These are phyloP conservation scores for Daedalea quercina DNA, from an alignment of 768 basidiomycete genomes.

Conservation along the genomic window DNA sequence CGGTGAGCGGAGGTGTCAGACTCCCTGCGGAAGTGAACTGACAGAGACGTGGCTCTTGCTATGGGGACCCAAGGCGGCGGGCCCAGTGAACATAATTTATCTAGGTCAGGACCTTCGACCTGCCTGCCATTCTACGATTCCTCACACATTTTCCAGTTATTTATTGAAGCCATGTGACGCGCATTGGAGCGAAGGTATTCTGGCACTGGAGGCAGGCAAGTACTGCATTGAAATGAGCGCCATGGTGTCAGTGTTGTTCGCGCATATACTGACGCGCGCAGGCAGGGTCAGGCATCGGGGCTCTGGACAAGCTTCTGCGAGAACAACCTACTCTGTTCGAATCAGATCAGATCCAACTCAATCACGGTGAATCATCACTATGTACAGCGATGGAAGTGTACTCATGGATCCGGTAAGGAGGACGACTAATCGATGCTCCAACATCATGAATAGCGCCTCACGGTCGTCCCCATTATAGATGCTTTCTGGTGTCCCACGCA, in stretches of 20 bases:
- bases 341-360: slow-evolving; percentile 19
- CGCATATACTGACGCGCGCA: not conserved
- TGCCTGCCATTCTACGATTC: slow-evolving; percentile 2
- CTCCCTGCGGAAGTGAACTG: not conserved
- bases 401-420: slow-evolving; percentile 25
- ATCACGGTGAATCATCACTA: slow-evolving; percentile 11
- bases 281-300: slow-evolving; percentile 82
- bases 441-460: not conserved
- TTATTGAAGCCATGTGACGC: slow-evolving; percentile 65
- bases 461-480: slow-evolving; percentile 35
- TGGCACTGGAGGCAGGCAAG: slow-evolving; percentile 86
- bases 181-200: slow-evolving; percentile 73
- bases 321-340: slow-evolving; percentile 51
- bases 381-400: slow-evolving; percentile 46
- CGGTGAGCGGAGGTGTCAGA: slow-evolving; percentile 11
- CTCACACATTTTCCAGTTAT: slow-evolving; percentile 48
- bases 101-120: slow-evolving; percentile 46
- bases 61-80: slow-evolving; percentile 70
- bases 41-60: not conserved
- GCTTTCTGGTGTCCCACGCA: slow-evolving; percentile 81
- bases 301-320: slow-evolving; percentile 55
- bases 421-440: not conserved
- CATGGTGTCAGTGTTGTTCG: too few species aligned
- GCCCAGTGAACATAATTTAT: slow-evolving; percentile 83
- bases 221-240: not conserved